These are phyloP conservation scores for fission yeast (Schizosaccharomyces pombe) DNA, from an alignment of 805 yeast species.

Conservation along the genomic window DNA sequence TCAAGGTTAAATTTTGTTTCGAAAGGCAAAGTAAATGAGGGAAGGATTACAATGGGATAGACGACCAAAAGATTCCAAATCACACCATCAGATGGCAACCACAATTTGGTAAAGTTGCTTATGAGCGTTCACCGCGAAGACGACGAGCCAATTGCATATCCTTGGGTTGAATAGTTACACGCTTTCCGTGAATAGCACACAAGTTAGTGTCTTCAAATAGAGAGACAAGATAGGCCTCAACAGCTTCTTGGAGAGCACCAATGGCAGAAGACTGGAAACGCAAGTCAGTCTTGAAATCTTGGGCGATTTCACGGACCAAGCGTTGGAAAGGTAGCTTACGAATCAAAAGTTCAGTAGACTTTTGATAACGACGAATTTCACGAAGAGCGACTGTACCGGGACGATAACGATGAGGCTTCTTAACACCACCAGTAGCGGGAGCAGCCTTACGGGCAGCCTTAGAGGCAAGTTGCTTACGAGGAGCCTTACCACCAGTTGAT, in stretches of 20 bases:
- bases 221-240: slow-evolving; percentile 69
- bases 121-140: slow-evolving; percentile 44
- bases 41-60: too few species aligned
- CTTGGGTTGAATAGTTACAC: slow-evolving; percentile 81
- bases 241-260: slow-evolving; percentile 78
- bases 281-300: slow-evolving; percentile 66
- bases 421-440: slow-evolving; percentile 65
- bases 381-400: slow-evolving; percentile 87
- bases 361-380: slow-evolving; percentile 81
- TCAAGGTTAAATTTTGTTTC: too few species aligned
- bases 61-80: too few species aligned
- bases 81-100: too few species aligned
- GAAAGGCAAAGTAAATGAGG: too few species aligned
- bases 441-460: slow-evolving; percentile 82
- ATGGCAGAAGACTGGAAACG: slow-evolving; percentile 78
- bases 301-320: slow-evolving; percentile 72
- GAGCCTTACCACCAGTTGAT: slow-evolving; percentile 82
- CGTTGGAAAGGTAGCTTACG: slow-evolving; percentile 83
- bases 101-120: too few species aligned
- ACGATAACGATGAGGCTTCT: slow-evolving; percentile 85
- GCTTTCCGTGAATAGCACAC: slow-evolving; percentile 84
- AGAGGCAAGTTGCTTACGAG: slow-evolving; percentile 77
- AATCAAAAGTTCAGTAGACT: slow-evolving; percentile 64
- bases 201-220: slow-evolving; percentile 74
- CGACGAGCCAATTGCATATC: slow-evolving; percentile 80